Conservation (phyloP, 495 filamentous ascomycete species). For the Astrothelium macrocarpum region DNA sequence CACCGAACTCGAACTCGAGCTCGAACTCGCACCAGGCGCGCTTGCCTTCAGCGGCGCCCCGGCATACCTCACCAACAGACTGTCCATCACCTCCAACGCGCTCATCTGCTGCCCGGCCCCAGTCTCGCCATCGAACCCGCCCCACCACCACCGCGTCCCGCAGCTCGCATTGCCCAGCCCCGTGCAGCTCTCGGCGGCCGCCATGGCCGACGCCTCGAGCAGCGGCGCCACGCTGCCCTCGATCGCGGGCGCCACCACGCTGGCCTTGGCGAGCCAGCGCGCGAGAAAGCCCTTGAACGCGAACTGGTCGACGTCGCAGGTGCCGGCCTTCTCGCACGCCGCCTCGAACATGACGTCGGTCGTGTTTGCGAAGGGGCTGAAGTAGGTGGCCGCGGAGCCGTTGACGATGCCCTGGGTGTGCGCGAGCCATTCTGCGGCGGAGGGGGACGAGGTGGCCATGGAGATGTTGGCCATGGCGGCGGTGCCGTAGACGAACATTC, state of each 20-base stretch:
- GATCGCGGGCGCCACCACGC: slow-evolving; percentile 34
- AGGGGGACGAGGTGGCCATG: slow-evolving; percentile 23
- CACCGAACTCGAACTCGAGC: background rate
- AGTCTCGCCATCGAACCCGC: slow-evolving; percentile 30
- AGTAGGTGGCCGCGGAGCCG: slow-evolving; percentile 22
- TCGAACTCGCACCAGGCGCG: background rate
- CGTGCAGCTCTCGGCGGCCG: slow-evolving; percentile 32
- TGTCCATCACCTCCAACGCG: slow-evolving; percentile 59
- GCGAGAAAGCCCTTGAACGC: slow-evolving; percentile 40
- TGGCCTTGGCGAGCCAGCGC: slow-evolving; percentile 36
- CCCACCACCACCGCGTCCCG: slow-evolving; percentile 33
- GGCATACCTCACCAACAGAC: slow-evolving; percentile 34
- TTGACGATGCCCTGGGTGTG: slow-evolving; percentile 27
- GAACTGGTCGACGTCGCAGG: slow-evolving; percentile 35
- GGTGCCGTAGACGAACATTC: slow-evolving; percentile 53
- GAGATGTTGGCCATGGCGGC: slow-evolving; percentile 64
- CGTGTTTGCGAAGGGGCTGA: slow-evolving; percentile 31
- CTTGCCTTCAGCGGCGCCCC: background rate
- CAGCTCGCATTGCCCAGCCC: slow-evolving; percentile 17
- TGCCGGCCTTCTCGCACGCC: slow-evolving; percentile 30
- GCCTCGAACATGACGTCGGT: slow-evolving; percentile 36
- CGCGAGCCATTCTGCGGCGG: slow-evolving; percentile 22
- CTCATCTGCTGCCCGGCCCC: slow-evolving; percentile 60
- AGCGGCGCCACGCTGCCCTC: slow-evolving; percentile 22
- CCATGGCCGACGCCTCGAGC: slow-evolving; percentile 30